A percentile compares a stretch with the other conserved stretches of the same genome.
These are phyloP conservation scores for Colletotrichum siamense DNA, from an alignment of 2,329 filamentous ascomycete genomes.

Conservation along the genomic window DNA sequence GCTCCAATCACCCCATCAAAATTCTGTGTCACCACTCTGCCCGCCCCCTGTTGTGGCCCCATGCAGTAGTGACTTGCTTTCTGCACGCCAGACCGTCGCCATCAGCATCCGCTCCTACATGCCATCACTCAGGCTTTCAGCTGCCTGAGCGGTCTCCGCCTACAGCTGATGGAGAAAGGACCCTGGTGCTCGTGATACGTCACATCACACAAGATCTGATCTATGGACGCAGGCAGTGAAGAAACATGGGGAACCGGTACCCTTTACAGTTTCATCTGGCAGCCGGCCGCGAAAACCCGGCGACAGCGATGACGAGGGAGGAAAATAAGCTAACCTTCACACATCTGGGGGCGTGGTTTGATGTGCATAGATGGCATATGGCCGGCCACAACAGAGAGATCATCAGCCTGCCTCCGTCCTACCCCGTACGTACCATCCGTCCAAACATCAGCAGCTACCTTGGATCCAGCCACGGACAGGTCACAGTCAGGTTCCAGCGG, in stretches of 20 bases:
- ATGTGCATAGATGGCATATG: slow-evolving; percentile 2
- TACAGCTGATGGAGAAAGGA: neutral
- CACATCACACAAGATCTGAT: slow-evolving; percentile 59
- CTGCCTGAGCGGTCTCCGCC: neutral
- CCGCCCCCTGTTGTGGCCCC: slow-evolving; percentile 10
- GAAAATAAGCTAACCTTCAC: neutral
- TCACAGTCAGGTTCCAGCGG: slow-evolving; percentile 25
- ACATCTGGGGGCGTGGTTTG: neutral
- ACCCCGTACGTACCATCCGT: neutral
- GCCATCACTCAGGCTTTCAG: neutral
- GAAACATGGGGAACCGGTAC: slow-evolving; percentile 34
- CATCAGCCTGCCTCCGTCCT: neutral
- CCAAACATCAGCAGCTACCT: neutral
- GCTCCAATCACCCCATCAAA: neutral
- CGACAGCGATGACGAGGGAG: neutral
- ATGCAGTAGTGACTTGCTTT: slow-evolving; percentile 16
- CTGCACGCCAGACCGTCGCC: slow-evolving; percentile 15
- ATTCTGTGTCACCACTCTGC: slow-evolving; percentile 4
- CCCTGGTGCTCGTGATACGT: slow-evolving; percentile 43
- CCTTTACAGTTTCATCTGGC: slow-evolving; percentile 24
- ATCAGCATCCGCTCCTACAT: neutral
- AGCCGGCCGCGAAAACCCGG: slow-evolving; percentile 28
- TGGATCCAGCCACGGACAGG: neutral
- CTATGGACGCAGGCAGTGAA: slow-evolving; percentile 29
- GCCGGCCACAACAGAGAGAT: neutral